Evolutionary conservation across 176 grass and related monocot genomes (phyloP).

Genomic region (Carex pumila): DNA sequence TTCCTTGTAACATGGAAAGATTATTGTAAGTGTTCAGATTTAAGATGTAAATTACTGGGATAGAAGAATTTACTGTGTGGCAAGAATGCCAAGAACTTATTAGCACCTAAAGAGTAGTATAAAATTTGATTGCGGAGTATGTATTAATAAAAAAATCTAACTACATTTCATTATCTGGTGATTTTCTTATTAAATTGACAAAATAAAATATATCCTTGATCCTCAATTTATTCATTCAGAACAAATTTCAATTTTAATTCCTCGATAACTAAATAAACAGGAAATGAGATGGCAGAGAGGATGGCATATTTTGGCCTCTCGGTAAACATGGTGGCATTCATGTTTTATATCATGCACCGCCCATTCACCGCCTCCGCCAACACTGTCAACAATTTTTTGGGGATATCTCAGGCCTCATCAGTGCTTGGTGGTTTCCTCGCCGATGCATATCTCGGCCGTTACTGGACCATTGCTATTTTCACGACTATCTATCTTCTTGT

Average conservation of each 20-base stretch:
- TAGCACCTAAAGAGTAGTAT: not conserved
- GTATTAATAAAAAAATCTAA: not conserved
- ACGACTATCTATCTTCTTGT: conserved; percentile 76
- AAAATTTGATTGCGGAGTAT: not conserved
- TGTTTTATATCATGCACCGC: conserved; percentile 88
- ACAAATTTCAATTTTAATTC: not conserved
- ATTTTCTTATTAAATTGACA: not conserved
- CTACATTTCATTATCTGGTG: not conserved
- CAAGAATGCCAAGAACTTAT: not conserved
- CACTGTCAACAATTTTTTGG: conserved; percentile 81
- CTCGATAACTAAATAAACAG: not conserved
- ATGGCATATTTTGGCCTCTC: conserved; percentile 93
- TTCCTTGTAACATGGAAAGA: not conserved
- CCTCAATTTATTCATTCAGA: not conserved
- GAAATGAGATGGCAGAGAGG: conserved; percentile 89
- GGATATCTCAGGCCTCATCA: conserved; percentile 90
- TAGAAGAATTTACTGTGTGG: not conserved
- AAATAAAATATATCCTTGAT: not conserved
- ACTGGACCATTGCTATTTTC: conserved; percentile 91
- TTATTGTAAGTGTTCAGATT: not conserved
- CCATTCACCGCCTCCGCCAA: conserved; percentile 63
- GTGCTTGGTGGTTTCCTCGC: conserved; percentile 89
- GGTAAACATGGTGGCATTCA: conserved; percentile 90
- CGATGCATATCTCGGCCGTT: conserved; percentile 89
- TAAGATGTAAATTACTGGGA: not conserved